Evolutionary conservation across 2,329 filamentous ascomycete genomes (phyloP).

Genomic region (Aspergillus piperis): DNA sequence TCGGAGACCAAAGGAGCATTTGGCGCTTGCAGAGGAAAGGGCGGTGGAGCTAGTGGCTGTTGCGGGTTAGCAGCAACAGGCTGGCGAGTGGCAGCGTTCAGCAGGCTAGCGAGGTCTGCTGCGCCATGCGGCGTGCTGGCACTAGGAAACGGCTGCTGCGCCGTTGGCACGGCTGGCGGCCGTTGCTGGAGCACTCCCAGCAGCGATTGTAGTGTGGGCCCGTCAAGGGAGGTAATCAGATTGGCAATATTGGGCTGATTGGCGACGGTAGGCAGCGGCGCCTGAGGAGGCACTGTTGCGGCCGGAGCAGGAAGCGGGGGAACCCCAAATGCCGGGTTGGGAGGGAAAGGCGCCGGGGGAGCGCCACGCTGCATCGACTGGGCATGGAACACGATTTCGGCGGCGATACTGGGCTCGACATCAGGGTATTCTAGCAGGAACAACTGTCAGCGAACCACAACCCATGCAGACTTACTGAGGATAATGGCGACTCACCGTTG

Average conservation of each 20-base stretch:
- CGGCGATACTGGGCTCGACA: conserved; percentile 74
- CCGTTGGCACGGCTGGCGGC: conserved; percentile 39
- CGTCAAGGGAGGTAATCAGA: conserved; percentile 68
- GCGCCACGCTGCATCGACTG: conserved; percentile 39
- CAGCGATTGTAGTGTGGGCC: conserved; percentile 69
- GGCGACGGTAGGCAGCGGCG: conserved; percentile 36
- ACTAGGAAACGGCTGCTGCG: conserved; percentile 38
- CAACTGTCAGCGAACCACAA: conserved; percentile 15
- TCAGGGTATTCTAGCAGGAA: conserved; percentile 71
- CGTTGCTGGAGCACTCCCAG: conserved; percentile 60
- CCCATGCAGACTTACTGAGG: background rate
- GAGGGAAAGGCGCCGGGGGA: conserved; percentile 38
- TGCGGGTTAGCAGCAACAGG: conserved; percentile 35
- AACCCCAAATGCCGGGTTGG: conserved; percentile 39
- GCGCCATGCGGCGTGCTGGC: conserved; percentile 34
- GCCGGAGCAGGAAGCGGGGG: conserved; percentile 37
- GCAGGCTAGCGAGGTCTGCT: conserved; percentile 45
- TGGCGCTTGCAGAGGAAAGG: conserved; percentile 32
- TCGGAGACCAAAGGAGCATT: conserved; percentile 34
- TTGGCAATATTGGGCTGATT: conserved; percentile 59
- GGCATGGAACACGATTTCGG: conserved; percentile 73
- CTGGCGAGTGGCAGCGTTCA: conserved; percentile 42
- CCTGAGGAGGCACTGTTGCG: conserved; percentile 35
- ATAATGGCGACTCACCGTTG: conserved; percentile 55
- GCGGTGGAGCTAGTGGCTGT: conserved; percentile 30